phyloP scores from a whole-genome alignment of 345 rosid species.

The Salix suchowensis region DNA sequence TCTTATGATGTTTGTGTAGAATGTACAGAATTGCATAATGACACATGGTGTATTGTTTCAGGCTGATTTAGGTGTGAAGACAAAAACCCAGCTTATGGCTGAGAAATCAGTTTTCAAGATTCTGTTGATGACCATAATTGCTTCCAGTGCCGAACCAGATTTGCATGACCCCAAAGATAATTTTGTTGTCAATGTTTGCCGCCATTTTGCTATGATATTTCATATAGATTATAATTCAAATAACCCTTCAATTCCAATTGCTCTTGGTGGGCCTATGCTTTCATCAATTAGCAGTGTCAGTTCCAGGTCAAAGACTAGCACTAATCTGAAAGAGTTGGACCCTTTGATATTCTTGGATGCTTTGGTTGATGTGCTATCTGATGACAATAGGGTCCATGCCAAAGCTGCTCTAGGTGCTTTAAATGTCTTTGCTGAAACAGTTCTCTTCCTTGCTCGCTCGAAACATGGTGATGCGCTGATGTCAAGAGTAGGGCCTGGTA shows the following conservation, averaged over 20 bases:
- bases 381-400: constrained; percentile 85
- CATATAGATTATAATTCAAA: constrained; percentile 58
- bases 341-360: constrained; percentile 90
- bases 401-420: constrained; percentile 85
- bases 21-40: neutral
- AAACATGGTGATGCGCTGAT: constrained; percentile 79
- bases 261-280: constrained; percentile 49
- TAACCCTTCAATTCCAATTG: constrained; percentile 46
- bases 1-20: neutral
- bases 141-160: constrained; percentile 81
- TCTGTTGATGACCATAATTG: constrained; percentile 74
- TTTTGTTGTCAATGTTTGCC: constrained; percentile 74
- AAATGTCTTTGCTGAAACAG: constrained; percentile 80
- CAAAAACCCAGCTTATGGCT: constrained; percentile 97
- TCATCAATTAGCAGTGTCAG: constrained; percentile 41
- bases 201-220: constrained; percentile 89
- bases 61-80: constrained; percentile 98
- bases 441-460: constrained; percentile 84
- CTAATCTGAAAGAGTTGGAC: constrained; percentile 80
- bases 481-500: constrained; percentile 89
- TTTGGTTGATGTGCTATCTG: constrained; percentile 87
- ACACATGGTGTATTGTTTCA: constrained; percentile 30
- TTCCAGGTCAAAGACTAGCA: constrained; percentile 59
- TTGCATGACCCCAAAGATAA: constrained; percentile 71
- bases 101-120: constrained; percentile 97